These are phyloP conservation scores for Alopecurus myosuroides DNA, from an alignment of 176 grass and related monocot genomes.

Conservation along the genomic window DNA sequence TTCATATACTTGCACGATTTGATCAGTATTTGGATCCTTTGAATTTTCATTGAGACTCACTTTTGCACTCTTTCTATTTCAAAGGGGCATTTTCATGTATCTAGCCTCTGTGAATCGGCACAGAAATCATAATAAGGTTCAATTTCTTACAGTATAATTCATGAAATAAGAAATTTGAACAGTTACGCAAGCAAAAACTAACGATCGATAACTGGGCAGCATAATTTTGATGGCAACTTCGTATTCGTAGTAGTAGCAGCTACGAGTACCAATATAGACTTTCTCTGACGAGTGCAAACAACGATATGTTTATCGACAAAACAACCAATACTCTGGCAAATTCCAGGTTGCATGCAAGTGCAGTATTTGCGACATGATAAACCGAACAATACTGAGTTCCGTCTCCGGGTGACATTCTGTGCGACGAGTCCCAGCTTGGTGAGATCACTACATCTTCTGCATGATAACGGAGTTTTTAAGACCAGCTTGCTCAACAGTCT, in stretches of 20 bases:
- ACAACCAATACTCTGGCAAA: neutral
- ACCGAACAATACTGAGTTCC: neutral
- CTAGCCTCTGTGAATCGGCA: no score
- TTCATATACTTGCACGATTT: no score
- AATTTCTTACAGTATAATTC: neutral
- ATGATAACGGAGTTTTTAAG: conserved; percentile 80
- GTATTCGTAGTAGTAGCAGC: neutral
- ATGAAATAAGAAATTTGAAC: neutral
- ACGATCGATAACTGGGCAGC: neutral
- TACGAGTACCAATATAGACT: neutral
- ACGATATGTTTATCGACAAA: neutral
- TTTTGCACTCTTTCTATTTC: no score
- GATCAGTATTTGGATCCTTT: no score
- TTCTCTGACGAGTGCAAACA: neutral
- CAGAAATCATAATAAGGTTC: neutral
- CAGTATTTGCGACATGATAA: conserved; percentile 7
- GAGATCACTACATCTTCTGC: conserved; percentile 68
- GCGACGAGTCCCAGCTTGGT: neutral
- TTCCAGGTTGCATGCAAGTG: neutral
- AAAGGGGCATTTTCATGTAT: no score
- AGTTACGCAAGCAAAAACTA: neutral
- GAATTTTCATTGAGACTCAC: no score
- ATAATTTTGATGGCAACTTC: neutral
- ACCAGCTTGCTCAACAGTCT: conserved; percentile 79
- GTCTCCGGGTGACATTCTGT: neutral